phyloP scores from a whole-genome alignment of 2,329 filamentous ascomycete genomes.

The Bipolaris zeicola region DNA sequence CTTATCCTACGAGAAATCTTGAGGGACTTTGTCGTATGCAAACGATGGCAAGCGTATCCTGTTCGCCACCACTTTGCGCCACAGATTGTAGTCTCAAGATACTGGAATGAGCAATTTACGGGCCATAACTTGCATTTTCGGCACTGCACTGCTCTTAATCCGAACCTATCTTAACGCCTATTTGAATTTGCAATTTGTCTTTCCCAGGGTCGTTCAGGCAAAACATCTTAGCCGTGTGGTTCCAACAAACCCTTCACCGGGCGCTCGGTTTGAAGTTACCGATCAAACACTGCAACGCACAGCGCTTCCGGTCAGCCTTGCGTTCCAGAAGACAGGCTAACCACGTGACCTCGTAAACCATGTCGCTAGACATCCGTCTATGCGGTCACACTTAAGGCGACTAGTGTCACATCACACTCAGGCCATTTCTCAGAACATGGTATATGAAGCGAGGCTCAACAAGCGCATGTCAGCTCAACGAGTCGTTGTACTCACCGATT shows the following conservation, averaged over 20 bases:
- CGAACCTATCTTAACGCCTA: not conserved
- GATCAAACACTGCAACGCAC: not conserved
- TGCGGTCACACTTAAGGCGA: slow-evolving; percentile 8
- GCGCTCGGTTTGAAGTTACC: not conserved
- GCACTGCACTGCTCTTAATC: not conserved
- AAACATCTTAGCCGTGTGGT: not conserved
- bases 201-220: not conserved
- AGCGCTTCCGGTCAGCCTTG: not conserved
- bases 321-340: not conserved
- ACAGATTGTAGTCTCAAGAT: not conserved
- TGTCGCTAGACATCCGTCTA: slow-evolving; percentile 3
- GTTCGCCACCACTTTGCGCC: not conserved
- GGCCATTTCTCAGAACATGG: slow-evolving; percentile 24
- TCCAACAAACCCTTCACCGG: not conserved
- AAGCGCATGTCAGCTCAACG: slow-evolving; percentile 4
- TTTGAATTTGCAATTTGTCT: not conserved
- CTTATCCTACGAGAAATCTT: too few species aligned
- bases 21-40: too few species aligned
- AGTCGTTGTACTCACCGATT: not conserved
- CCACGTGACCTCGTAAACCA: slow-evolving; percentile 3
- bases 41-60: too few species aligned
- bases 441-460: slow-evolving; percentile 15
- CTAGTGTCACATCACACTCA: slow-evolving; percentile 5
- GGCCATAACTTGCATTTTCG: not conserved
- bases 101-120: not conserved